Evolutionary conservation across 2,329 filamentous ascomycete species (phyloP).

Genomic region (Zymoseptoria pseudotritici): DNA sequence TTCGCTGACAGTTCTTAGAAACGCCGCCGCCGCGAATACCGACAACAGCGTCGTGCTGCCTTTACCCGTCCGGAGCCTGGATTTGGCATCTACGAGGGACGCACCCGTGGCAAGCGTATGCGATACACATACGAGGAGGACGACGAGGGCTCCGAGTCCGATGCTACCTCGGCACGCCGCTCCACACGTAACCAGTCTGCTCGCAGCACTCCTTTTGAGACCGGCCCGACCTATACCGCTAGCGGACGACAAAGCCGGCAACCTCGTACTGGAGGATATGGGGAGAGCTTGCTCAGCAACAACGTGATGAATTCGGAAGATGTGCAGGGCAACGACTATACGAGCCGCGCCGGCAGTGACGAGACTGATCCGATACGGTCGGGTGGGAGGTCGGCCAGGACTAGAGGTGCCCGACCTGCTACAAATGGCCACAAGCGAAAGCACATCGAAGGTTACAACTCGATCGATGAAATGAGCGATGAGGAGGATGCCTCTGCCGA

Average conservation of each 20-base stretch:
- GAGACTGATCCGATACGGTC: slow-evolving; percentile 39
- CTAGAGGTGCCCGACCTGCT: slow-evolving; percentile 20
- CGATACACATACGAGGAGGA: slow-evolving; percentile 93
- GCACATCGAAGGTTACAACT: slow-evolving; percentile 49
- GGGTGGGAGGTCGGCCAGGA: slow-evolving; percentile 33
- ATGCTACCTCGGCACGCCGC: slow-evolving; percentile 55
- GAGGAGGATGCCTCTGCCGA: slow-evolving; percentile 51
- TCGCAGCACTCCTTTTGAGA: slow-evolving; percentile 64
- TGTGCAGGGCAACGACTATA: slow-evolving; percentile 24
- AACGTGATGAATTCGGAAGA: slow-evolving; percentile 37
- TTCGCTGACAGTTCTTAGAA: slow-evolving; percentile 50
- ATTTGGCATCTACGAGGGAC: slow-evolving; percentile 90
- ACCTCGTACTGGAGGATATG: slow-evolving; percentile 56
- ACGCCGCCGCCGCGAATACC: slow-evolving; percentile 86
- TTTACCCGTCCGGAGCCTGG: slow-evolving; percentile 83
- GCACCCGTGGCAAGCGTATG: slow-evolving; percentile 89
- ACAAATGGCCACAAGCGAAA: slow-evolving; percentile 37
- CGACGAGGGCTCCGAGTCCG: slow-evolving; percentile 59
- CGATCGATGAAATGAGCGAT: slow-evolving; percentile 58
- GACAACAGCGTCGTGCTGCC: slow-evolving; percentile 73
- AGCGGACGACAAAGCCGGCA: slow-evolving; percentile 80
- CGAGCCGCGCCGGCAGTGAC: slow-evolving; percentile 36
- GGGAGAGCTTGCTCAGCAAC: slow-evolving; percentile 52
- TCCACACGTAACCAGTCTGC: slow-evolving; percentile 54
- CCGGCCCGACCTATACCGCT: slow-evolving; percentile 63